Evolutionary conservation across 768 basidiomycete species (phyloP).

Genomic region (Suillus hirtellus): DNA sequence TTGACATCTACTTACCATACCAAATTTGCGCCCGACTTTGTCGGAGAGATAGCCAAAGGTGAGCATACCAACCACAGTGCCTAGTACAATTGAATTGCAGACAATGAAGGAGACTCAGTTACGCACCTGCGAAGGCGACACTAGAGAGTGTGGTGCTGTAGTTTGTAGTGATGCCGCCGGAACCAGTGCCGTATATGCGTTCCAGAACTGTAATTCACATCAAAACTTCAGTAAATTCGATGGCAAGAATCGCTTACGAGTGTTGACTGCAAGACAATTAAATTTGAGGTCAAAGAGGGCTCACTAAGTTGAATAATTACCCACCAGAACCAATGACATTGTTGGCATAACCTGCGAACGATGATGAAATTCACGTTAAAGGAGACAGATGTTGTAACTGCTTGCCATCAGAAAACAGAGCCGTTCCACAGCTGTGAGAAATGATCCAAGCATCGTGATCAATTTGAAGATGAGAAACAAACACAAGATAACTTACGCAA

Average conservation of each 20-base stretch:
- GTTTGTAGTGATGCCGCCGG: conserved; percentile 39
- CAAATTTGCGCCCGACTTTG: conserved; percentile 83
- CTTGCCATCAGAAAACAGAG: conserved; percentile 82
- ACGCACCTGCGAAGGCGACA: conserved; percentile 78
- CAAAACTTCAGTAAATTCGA: conserved; percentile 7
- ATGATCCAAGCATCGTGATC: conserved; percentile 1
- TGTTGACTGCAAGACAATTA: conserved; percentile 53
- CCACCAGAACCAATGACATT: conserved; percentile 74
- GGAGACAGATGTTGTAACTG: background rate
- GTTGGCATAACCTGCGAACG: conserved; percentile 71
- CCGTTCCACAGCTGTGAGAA: conserved; percentile 71
- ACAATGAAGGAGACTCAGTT: conserved; percentile 70
- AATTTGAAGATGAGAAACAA: background rate
- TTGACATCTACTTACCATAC: conserved; percentile 60
- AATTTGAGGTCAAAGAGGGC: conserved; percentile 1
- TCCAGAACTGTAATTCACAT: conserved; percentile 53
- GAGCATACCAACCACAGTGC: conserved; percentile 86
- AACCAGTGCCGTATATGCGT: conserved; percentile 64
- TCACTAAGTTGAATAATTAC: conserved; percentile 26
- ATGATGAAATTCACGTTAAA: conserved; percentile 5
- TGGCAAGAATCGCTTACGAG: conserved; percentile 43
- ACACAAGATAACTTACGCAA: conserved; percentile 57
- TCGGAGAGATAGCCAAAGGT: conserved; percentile 82
- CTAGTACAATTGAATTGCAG: conserved; percentile 69
- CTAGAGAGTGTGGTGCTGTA: conserved; percentile 66